phyloP scores from a whole-genome alignment of 1,284 basidiomycete genomes.

The Tranzscheliella williamsii region DNA sequence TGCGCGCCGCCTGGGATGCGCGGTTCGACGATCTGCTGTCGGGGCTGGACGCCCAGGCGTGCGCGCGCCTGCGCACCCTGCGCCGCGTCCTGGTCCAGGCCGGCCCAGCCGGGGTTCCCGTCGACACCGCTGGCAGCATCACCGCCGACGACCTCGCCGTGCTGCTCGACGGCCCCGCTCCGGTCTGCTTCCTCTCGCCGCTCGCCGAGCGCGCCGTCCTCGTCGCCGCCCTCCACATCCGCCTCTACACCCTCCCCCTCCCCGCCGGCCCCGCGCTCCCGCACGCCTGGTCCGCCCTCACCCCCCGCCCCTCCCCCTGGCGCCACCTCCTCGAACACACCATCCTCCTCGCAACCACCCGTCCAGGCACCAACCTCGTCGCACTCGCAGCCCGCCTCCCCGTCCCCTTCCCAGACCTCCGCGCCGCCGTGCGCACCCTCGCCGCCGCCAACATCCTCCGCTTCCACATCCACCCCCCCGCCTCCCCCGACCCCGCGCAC shows the following conservation, averaged over 20 bases:
- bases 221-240: background rate
- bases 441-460: background rate
- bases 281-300: slow-evolving; percentile 22
- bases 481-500: no score
- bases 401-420: background rate
- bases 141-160: background rate
- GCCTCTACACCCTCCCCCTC: background rate
- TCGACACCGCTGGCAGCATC: background rate
- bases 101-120: background rate
- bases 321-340: slow-evolving; percentile 4
- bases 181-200: background rate
- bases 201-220: background rate
- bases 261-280: slow-evolving; percentile 3
- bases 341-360: background rate
- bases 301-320: slow-evolving; percentile 4
- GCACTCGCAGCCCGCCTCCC: slow-evolving; percentile 6
- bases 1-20: no score
- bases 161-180: background rate
- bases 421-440: background rate
- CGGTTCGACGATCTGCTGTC: background rate
- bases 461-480: background rate
- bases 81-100: background rate
- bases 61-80: background rate
- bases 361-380: slow-evolving; percentile 8
- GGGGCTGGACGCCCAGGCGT: background rate